phyloP scores from a whole-genome alignment of 768 basidiomycete species.

The Hygrophorus russula region DNA sequence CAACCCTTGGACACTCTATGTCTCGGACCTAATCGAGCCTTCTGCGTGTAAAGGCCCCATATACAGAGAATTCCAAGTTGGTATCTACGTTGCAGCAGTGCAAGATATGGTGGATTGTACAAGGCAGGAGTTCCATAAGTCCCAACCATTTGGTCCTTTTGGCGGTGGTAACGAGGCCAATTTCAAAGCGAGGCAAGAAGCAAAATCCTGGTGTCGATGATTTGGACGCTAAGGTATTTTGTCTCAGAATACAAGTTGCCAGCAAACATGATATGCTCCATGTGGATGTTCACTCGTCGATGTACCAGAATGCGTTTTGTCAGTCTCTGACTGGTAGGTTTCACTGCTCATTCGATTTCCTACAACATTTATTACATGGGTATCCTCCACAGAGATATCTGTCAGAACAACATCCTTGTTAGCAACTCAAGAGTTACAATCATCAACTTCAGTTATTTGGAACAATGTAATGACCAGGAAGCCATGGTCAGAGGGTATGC shows the following conservation, averaged over 20 bases:
- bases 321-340: conserved; percentile 8
- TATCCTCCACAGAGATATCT: conserved; percentile 1
- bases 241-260: background rate
- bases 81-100: conserved; percentile 1
- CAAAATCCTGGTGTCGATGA: background rate
- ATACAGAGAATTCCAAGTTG: conserved; percentile 1
- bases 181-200: background rate
- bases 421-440: background rate
- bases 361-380: background rate
- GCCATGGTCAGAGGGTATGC: too few relatives aligned
- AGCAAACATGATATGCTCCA: conserved; percentile 4
- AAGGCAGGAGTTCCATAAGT: background rate
- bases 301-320: conserved; percentile 4
- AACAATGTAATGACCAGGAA: background rate
- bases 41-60: background rate
- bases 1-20: conserved; percentile 1
- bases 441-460: background rate
- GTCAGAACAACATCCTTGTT: background rate
- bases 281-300: conserved; percentile 5
- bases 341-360: conserved; percentile 7
- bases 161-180: too few relatives aligned
- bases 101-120: background rate
- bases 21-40: conserved; percentile 1
- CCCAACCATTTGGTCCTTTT: too few relatives aligned
- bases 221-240: background rate